These are phyloP conservation scores for Clavispora santaluciae DNA, from an alignment of 805 yeast genomes.

Conservation along the genomic window DNA sequence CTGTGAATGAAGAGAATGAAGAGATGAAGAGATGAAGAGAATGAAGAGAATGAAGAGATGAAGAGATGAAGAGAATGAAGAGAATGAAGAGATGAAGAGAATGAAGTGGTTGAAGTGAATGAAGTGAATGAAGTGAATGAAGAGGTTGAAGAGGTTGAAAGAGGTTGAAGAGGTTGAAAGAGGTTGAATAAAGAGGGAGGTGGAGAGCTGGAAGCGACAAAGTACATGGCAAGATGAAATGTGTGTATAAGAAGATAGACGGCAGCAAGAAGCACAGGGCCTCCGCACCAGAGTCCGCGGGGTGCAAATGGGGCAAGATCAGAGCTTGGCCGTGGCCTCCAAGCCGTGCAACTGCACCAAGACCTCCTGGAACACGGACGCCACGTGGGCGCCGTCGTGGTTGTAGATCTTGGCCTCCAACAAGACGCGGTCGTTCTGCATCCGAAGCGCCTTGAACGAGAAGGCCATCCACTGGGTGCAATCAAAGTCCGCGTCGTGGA, in stretches of 20 bases:
- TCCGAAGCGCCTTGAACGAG: conserved; percentile 43
- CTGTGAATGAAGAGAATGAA: no score
- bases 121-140: no score
- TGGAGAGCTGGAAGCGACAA: no score
- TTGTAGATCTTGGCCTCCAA: conserved; percentile 56
- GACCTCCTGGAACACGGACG: conserved; percentile 66
- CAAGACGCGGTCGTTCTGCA: conserved; percentile 50
- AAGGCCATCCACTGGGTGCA: conserved; percentile 45
- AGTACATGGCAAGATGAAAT: no score
- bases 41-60: not conserved
- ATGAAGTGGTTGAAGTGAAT: not conserved
- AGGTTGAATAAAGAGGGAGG: no score
- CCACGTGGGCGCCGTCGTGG: conserved; percentile 46
- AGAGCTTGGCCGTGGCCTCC: conserved; percentile 15
- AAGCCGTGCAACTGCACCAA: conserved; percentile 32
- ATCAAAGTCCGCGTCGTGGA: conserved; percentile 51
- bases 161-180: no score
- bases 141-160: no score
- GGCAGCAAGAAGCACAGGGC: no score
- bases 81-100: not conserved
- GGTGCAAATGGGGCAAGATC: no score
- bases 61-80: not conserved
- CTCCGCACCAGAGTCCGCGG: no score
- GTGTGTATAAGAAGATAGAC: no score
- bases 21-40: not conserved